Percentiles rank a stretch among this genome's conserved stretches.
These are phyloP conservation scores for Boletellus ananas DNA, from an alignment of 768 basidiomycete genomes.

Conservation along the genomic window DNA sequence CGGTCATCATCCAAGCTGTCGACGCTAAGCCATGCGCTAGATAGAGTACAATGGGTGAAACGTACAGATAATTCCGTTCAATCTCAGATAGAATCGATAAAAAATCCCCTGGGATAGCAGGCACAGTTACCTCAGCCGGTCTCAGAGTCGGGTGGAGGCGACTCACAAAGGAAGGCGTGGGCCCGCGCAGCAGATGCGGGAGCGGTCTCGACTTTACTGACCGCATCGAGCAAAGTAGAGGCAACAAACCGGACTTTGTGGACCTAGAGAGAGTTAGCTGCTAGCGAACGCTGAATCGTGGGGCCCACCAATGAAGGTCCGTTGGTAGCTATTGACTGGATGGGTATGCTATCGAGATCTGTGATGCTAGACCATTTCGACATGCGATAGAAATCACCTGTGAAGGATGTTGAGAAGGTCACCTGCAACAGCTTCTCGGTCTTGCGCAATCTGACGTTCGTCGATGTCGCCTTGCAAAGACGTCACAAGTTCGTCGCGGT, in stretches of 20 bases:
- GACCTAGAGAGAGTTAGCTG: slow-evolving; percentile 44
- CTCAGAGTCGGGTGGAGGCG: background rate
- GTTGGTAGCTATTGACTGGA: slow-evolving; percentile 88
- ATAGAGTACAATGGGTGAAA: slow-evolving; percentile 11
- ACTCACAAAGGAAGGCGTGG: slow-evolving; percentile 80
- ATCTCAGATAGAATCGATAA: slow-evolving; percentile 88
- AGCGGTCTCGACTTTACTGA: slow-evolving; percentile 75
- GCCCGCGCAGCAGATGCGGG: slow-evolving; percentile 80
- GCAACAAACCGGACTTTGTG: slow-evolving; percentile 94
- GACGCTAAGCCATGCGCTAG: slow-evolving; percentile 29
- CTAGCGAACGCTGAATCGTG: background rate
- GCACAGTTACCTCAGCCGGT: background rate
- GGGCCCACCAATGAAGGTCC: slow-evolving; percentile 67
- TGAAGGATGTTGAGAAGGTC: slow-evolving; percentile 85
- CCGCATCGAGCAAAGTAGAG: slow-evolving; percentile 81
- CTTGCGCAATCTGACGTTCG: slow-evolving; percentile 63
- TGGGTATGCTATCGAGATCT: slow-evolving; percentile 65
- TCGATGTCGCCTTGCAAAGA: slow-evolving; percentile 63
- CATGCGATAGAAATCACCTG: slow-evolving; percentile 41
- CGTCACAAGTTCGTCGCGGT: slow-evolving; percentile 78
- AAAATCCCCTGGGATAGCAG: slow-evolving; percentile 70
- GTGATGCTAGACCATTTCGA: slow-evolving; percentile 3
- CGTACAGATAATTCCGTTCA: slow-evolving; percentile 82
- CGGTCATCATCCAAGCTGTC: slow-evolving; percentile 45
- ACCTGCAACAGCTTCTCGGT: slow-evolving; percentile 80